phyloP scores from a whole-genome alignment of 768 basidiomycete species.

The Tulasnella sp. region DNA sequence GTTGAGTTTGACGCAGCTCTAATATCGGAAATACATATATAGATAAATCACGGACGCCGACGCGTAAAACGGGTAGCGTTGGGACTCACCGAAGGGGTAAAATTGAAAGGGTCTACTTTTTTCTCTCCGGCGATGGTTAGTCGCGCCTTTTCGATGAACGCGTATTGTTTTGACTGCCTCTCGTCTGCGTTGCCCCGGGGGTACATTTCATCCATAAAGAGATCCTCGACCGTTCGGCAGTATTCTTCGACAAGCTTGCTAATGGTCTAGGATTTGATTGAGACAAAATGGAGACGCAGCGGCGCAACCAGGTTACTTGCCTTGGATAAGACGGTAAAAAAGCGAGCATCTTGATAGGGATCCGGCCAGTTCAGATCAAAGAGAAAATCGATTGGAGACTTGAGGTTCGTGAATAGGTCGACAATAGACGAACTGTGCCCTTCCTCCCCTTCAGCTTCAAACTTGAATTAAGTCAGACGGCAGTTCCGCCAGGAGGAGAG shows the following conservation, averaged over 20 bases:
- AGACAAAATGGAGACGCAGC: too few species aligned
- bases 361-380: slow-evolving; percentile 93
- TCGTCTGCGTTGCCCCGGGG: slow-evolving; percentile 70
- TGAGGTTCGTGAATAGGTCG: slow-evolving; percentile 92
- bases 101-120: slow-evolving; percentile 94
- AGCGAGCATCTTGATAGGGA: slow-evolving; percentile 82
- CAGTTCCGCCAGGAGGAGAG: too few species aligned
- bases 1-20: slow-evolving; percentile 96
- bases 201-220: slow-evolving; percentile 96
- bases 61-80: too few species aligned
- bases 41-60: too few species aligned
- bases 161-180: slow-evolving; percentile 77
- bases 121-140: slow-evolving; percentile 82
- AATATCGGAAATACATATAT: too few species aligned
- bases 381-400: slow-evolving; percentile 86
- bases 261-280: too few species aligned
- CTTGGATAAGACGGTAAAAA: slow-evolving; percentile 87
- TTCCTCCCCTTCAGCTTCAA: slow-evolving; percentile 74
- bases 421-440: slow-evolving; percentile 97
- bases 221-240: slow-evolving; percentile 79
- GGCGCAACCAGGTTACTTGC: too few species aligned
- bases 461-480: too few species aligned
- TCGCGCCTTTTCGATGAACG: slow-evolving; percentile 85
- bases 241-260: slow-evolving; percentile 93
- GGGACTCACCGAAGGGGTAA: slow-evolving; percentile 69